Percentiles rank a stretch among this genome's conserved stretches.
These are phyloP conservation scores for Blastocystis sp. DNA, from an alignment of 352 stramenopile species.

Conservation along the genomic window DNA sequence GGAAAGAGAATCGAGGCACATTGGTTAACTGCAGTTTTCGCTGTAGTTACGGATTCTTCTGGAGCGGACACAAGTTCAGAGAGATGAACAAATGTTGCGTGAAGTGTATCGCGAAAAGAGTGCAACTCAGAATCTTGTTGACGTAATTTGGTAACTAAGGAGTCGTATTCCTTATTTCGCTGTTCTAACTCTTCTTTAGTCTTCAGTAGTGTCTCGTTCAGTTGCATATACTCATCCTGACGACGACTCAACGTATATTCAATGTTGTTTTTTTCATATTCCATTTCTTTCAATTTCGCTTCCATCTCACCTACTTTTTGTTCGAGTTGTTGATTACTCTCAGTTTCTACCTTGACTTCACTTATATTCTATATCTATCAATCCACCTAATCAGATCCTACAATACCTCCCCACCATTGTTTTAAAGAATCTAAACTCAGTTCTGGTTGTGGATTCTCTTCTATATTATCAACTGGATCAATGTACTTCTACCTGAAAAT, in stretches of 20 bases:
- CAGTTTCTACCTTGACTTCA: not conserved
- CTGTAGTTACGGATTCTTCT: not conserved
- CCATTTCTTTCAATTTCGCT: constrained; percentile 15
- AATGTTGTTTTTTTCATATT: constrained; percentile 50
- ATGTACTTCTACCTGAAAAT: not conserved
- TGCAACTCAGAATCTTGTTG: not conserved
- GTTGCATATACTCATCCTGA: constrained; percentile 24
- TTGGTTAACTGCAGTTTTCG: not conserved
- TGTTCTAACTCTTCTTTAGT: not conserved
- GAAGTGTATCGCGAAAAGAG: not conserved
- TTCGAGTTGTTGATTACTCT: not conserved
- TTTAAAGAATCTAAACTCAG: constrained; percentile 26
- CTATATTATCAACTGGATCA: not conserved
- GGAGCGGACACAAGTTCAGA: not conserved
- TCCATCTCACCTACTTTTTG: not conserved
- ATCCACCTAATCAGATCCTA: not conserved
- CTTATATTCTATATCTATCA: not conserved
- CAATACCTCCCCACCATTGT: constrained; percentile 5
- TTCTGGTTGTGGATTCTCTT: constrained; percentile 24
- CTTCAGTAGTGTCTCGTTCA: not conserved
- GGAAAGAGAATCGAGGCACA: not conserved
- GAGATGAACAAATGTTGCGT: not conserved
- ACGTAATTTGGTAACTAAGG: not conserved
- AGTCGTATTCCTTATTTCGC: not conserved
- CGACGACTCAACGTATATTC: constrained; percentile 58